phyloP scores from a whole-genome alignment of 2,329 filamentous ascomycete genomes.

The Hypoxylon sp. region DNA sequence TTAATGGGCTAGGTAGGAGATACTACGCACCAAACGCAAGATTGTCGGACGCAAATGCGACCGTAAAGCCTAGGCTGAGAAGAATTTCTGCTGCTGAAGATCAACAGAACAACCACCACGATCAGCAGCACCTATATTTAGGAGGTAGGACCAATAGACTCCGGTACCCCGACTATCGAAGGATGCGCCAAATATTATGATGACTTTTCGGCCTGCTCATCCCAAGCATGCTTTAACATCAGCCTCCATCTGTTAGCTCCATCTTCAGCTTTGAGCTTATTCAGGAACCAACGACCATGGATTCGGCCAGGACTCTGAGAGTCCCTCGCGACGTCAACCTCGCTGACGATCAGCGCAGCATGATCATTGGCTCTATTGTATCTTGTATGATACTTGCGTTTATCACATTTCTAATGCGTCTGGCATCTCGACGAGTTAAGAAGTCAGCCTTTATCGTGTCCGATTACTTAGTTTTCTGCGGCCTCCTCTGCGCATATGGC shows the following conservation, averaged over 20 bases:
- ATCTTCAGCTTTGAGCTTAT: not conserved
- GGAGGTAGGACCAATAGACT: not conserved
- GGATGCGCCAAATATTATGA: conserved; percentile 6
- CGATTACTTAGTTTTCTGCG: conserved; percentile 1
- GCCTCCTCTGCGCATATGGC: not conserved
- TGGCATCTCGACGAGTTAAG: conserved; percentile 1
- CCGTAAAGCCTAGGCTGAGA: not conserved
- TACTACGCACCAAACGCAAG: conserved; percentile 1
- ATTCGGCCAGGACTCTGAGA: not conserved
- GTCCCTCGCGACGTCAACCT: conserved; percentile 5
- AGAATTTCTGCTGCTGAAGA: not conserved
- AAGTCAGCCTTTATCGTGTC: not conserved
- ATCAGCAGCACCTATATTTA: not conserved
- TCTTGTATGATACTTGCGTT: conserved; percentile 2
- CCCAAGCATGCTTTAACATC: not conserved
- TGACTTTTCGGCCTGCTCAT: not conserved
- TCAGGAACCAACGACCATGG: not conserved
- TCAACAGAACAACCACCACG: not conserved
- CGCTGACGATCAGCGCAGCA: not conserved
- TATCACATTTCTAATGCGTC: conserved; percentile 6
- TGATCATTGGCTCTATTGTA: conserved; percentile 4
- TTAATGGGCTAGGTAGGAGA: not conserved
- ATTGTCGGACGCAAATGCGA: conserved; percentile 1
- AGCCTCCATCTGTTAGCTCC: not conserved
- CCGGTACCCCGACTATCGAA: not conserved